Percentiles rank a stretch among this genome's conserved stretches.
These are phyloP conservation scores for Trichoderma koningii DNA, from an alignment of 2,329 filamentous ascomycete genomes.

Conservation along the genomic window DNA sequence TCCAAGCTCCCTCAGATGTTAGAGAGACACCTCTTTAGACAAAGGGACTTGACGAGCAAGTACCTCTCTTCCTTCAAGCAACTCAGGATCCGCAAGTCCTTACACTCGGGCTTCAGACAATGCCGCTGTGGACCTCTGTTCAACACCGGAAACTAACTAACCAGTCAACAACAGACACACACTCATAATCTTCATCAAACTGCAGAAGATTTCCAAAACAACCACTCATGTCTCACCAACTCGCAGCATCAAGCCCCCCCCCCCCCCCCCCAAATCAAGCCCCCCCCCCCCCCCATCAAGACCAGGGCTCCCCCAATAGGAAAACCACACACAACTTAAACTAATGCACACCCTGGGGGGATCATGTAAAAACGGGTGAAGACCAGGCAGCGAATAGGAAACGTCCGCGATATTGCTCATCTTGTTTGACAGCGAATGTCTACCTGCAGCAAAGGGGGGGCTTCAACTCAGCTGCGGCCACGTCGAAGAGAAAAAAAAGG, in stretches of 20 bases:
- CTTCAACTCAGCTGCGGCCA: constrained; percentile 15
- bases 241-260: background rate
- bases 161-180: constrained; percentile 19
- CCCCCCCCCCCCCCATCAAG: background rate
- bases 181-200: background rate
- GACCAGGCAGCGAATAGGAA: background rate
- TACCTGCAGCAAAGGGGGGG: background rate
- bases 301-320: background rate
- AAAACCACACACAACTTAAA: background rate
- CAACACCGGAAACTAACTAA: background rate
- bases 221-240: background rate
- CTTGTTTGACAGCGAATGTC: background rate
- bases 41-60: background rate
- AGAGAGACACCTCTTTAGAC: constrained; percentile 2
- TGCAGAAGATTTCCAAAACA: background rate
- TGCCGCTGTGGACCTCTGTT: background rate
- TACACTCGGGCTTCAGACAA: background rate
- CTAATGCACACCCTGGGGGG: background rate
- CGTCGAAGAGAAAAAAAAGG: constrained; percentile 1
- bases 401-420: too few relatives aligned
- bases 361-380: background rate
- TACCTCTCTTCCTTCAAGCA: background rate
- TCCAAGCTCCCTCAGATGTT: background rate
- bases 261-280: too few relatives aligned
- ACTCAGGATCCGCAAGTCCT: background rate